Base-by-base conservation (phyloP, 2,329 filamentous ascomycete species). In the Ilyonectria mors-panacis region DNA sequence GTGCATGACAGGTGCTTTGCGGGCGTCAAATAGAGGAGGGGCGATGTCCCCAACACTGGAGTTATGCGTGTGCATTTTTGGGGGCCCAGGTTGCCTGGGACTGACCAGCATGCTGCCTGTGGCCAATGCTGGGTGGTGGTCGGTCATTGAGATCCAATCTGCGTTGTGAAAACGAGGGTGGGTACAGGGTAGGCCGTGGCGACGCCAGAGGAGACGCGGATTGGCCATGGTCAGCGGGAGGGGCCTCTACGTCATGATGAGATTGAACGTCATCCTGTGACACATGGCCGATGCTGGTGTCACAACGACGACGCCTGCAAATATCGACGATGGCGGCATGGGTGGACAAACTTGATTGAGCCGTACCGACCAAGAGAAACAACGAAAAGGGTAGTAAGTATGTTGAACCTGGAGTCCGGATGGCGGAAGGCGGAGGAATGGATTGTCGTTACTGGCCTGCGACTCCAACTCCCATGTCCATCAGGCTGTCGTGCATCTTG, bases 161-260 rank as follows among this genome's bases (percentile, higher is more conserved):
- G 45, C 63, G 65, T 66, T 62, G 69, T 73, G 62, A 54, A 30
- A 23, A 58, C 63, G 48, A 28, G 56, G 51, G 68, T 74, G 71
- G 73, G 72, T 68, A 72, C 69, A 72, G 66, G 66, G 66, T 69
- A 71, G 69, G 61, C 66, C 68, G 67, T 69, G 72, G 72, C 67
- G 47, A 74, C 69, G 59, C 73, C 70, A 69, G 62, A 51, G 50
- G 66, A 69, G 62, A 51, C 45, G 66, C 68, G 67, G 72, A 70
- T 70, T 66, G 59, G 61, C 26, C 54, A 48, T 68, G 54, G 56
- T 68, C 70, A 74, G 68, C 60, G 55, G 62, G 39, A 68, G 61
- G 67, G 47, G 47, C 50, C 50, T 54, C 55, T 67, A 70, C 69
- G 72, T 73, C 73, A 76, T 73, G 61, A 48, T 68, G 63, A 70